A percentile compares a stretch with the other conserved stretches of the same genome.
These are phyloP conservation scores for Jaenimonas drosophilae DNA, from an alignment of 208 protist species.

Conservation along the genomic window DNA sequence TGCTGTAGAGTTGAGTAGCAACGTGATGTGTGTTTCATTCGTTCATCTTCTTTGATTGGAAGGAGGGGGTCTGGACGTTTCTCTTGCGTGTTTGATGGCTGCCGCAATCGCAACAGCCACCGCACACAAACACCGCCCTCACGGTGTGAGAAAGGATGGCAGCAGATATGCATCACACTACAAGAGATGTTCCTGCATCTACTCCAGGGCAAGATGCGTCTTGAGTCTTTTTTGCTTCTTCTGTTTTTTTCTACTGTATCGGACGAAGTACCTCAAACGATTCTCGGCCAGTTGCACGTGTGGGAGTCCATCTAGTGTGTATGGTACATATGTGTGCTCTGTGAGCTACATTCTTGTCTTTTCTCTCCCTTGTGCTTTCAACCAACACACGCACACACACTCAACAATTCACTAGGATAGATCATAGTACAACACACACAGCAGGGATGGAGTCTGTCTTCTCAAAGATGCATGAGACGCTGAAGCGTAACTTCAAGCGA, in stretches of 20 bases:
- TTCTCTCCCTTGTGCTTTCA: background rate
- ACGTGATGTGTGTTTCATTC: too few species aligned
- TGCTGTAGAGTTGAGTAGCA: too few species aligned
- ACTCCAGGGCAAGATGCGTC: too few species aligned
- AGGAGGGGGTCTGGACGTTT: too few species aligned
- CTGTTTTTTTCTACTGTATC: background rate
- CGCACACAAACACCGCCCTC: too few species aligned
- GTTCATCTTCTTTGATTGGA: too few species aligned
- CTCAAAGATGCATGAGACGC: slow-evolving; percentile 60
- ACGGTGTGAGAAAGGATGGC: too few species aligned
- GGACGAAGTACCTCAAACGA: background rate
- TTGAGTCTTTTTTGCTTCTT: slow-evolving; percentile 4
- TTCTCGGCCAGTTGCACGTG: background rate
- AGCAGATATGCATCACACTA: too few species aligned
- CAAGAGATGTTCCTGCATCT: too few species aligned
- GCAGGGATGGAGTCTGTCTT: slow-evolving; percentile 53
- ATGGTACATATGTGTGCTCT: background rate
- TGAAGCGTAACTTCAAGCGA: slow-evolving; percentile 33
- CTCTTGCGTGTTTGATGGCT: too few species aligned
- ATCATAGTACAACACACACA: background rate
- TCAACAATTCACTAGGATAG: background rate
- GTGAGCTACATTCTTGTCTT: background rate
- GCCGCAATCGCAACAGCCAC: too few species aligned
- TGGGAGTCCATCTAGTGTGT: background rate
- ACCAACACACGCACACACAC: background rate